Base-by-base conservation (phyloP, 768 basidiomycete species). In the Lactarius vividus region DNA sequence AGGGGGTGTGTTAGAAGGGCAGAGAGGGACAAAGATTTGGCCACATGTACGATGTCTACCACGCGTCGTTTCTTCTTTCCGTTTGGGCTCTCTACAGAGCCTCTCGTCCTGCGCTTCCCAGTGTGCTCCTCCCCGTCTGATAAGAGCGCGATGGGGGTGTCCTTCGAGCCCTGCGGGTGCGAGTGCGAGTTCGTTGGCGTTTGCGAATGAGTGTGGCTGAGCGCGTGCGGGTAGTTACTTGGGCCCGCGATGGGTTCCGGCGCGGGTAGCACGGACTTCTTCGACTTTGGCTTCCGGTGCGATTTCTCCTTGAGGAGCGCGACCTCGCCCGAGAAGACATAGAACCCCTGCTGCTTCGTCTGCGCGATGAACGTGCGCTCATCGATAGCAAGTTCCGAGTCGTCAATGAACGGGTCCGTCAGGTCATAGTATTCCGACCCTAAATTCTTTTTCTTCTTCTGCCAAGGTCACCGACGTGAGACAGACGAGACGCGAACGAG, bases 361-460 rank as follows among this genome's bases (percentile, higher is more conserved):
- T 93, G 88, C 5, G 91, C 93, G 71, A 95, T 91, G 77, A 84
- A 93, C 2, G 90, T 94, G 5, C 96, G 88, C 73, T 96, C 88
- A 78, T 98, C 96, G 55, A 96, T 79, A 29, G 86, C 88, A 63
- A 96, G 80, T 73, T 98, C 96, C 1, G 94, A 93, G 77, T 99
- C 97, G 81, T 99, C 97, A 73, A 99, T 97, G 79, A 98, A 98
- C 0, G 93, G 91, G 77, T 99, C 97, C 0, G 82, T 79, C 23
- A 88, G 81, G 78, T 99, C 96, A 80, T 99, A 99, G 72, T 94
- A 92, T 73, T 91, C 92, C 26, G 85, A 77, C 0, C 81, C 79
- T 1, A 76, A 74, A 63, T 80, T 83, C 73, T 86, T 87, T 75
- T 75, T 72, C 72, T 81, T 67, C 62, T 67, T 58, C 61, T n/a